Evolutionary conservation across 495 filamentous ascomycete species (phyloP), one percentile per base, ranked within the genome.

Genomic region (Penicillium desertorum): DNA sequence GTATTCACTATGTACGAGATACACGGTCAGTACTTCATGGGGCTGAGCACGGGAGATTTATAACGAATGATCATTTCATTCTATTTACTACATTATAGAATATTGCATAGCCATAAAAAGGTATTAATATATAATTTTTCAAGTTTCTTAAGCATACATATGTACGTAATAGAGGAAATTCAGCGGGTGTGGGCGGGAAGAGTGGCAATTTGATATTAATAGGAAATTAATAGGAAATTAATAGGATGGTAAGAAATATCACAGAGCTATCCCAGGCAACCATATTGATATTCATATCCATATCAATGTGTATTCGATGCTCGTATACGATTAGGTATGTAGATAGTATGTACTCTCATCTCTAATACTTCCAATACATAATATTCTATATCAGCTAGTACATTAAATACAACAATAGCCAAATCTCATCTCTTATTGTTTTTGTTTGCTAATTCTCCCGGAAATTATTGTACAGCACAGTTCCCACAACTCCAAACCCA

Each of bases 391-490:
- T 11, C 17, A 10, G 19, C 30, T 14, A 11, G 30, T 32, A 39
- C 36, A 39, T 39, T n/a, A 39, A 39, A 39, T 39, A 39, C n/a
- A 39, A 39, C 6, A 46, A 27, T 37, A 51, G 19, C 30, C 20
- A 20, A 7, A 29, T 52, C 5, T 54, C 32, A 22, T 25, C 16
- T 46, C 23, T 27, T 46, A 6, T 27, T 41, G 27, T 52, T n/a
- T 44, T 34, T 25, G 23, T 34, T 53, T 54, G 42, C 41, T 54
- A 20, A 37, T 29, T 37, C 16, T 39, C 58, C 62, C 60, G 62
- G 57, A 66, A 61, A 62, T 67, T 74, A 73, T 76, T 68, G 65
- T 73, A 64, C 69, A 68, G 60, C 56, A 68, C 61, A 62, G 54
- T 62, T 61, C 65, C 60, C 60, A 45, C 43, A 75, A 75, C 71